Conservation (phyloP, 2,329 filamentous ascomycete genomes). For the Penicillium nordicum region DNA sequence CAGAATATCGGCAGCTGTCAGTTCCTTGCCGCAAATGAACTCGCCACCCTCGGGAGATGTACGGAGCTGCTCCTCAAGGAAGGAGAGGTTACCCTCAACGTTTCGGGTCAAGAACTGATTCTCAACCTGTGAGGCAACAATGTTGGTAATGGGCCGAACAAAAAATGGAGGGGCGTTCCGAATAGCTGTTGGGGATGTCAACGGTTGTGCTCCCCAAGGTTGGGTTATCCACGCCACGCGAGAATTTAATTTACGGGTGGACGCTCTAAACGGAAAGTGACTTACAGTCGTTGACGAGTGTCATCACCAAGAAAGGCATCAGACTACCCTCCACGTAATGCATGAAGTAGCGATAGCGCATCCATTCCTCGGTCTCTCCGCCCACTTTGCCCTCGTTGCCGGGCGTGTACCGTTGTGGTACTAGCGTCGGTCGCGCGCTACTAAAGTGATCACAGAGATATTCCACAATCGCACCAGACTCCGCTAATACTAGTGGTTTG, state of each 20-base stretch:
- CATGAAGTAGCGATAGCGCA: slow-evolving; percentile 66
- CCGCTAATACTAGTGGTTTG: slow-evolving; percentile 65
- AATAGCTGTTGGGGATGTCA: slow-evolving; percentile 12
- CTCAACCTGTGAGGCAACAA: slow-evolving; percentile 50
- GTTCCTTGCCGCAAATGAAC: slow-evolving; percentile 43
- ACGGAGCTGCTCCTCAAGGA: slow-evolving; percentile 45
- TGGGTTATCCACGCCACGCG: background rate
- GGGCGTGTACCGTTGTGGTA: slow-evolving; percentile 50
- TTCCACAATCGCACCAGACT: slow-evolving; percentile 76
- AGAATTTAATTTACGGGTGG: background rate
- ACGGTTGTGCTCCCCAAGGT: background rate
- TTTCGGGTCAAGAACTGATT: slow-evolving; percentile 41
- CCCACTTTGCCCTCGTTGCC: slow-evolving; percentile 55
- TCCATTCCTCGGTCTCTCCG: slow-evolving; percentile 58
- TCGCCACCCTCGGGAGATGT: slow-evolving; percentile 39
- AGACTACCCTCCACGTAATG: slow-evolving; percentile 83
- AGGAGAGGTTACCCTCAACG: slow-evolving; percentile 41
- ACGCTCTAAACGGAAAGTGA: slow-evolving; percentile 3
- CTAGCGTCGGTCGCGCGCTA: slow-evolving; percentile 35
- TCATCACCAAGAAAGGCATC: slow-evolving; percentile 67
- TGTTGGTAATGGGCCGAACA: slow-evolving; percentile 60
- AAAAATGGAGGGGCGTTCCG: slow-evolving; percentile 57
- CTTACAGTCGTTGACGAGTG: slow-evolving; percentile 59
- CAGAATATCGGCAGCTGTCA: slow-evolving; percentile 48
- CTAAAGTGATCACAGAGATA: slow-evolving; percentile 72